Evolutionary conservation across 192 early-diverging fungal species (phyloP).

Genomic region (Coemansia javaensis): DNA sequence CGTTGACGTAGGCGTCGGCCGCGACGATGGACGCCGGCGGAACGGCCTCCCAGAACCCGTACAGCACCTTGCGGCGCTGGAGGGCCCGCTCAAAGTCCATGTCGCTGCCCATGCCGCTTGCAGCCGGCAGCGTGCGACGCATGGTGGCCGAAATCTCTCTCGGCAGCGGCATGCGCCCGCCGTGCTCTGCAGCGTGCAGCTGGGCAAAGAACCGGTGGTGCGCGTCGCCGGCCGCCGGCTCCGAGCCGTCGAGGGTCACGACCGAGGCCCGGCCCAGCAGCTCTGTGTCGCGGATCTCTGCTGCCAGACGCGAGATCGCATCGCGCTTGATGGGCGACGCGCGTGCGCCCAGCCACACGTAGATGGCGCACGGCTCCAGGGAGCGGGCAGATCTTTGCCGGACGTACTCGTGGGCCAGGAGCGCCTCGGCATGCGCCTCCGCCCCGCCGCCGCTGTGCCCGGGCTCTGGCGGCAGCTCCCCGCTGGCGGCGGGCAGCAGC

Average conservation of each 20-base stretch:
- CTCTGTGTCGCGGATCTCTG: constrained; percentile 45
- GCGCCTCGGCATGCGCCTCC: constrained; percentile 3
- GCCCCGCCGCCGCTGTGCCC: not conserved
- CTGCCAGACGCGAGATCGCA: constrained; percentile 34
- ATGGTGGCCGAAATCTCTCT: constrained; percentile 18
- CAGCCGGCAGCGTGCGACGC: constrained; percentile 25
- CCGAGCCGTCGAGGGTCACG: constrained; percentile 32
- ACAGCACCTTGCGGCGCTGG: constrained; percentile 42
- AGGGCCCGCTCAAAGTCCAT: constrained; percentile 42
- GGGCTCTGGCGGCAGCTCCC: not conserved
- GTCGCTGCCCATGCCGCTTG: constrained; percentile 27
- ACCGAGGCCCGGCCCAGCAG: constrained; percentile 26
- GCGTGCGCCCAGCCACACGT: constrained; percentile 42
- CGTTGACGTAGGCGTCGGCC: constrained; percentile 35
- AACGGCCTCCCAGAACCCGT: constrained; percentile 46
- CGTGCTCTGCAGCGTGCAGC: constrained; percentile 21
- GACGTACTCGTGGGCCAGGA: constrained; percentile 31
- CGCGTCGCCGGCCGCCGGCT: constrained; percentile 16
- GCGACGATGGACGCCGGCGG: constrained; percentile 42
- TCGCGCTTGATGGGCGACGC: constrained; percentile 45
- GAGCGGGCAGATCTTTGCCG: constrained; percentile 34
- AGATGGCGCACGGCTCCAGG: constrained; percentile 31
- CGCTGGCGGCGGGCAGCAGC: not conserved
- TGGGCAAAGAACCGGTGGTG: constrained; percentile 39
- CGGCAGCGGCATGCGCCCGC: constrained; percentile 4